Conservation (phyloP, 2,329 filamentous ascomycete genomes). For the Alternaria postmessia region DNA sequence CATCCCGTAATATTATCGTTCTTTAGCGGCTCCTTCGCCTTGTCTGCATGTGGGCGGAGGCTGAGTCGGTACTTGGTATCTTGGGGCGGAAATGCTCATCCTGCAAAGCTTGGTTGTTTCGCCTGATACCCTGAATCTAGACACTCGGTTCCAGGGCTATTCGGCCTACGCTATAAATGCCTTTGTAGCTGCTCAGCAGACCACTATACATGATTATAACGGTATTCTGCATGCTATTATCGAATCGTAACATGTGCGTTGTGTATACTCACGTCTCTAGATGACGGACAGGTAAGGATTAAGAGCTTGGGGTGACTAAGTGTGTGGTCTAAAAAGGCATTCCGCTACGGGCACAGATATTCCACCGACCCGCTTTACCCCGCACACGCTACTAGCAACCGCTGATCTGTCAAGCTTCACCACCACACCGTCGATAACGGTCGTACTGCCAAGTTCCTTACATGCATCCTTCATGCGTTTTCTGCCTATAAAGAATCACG, state of each 20-base stretch:
- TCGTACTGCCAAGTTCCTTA: conserved; percentile 18
- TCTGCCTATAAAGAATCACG: conserved; percentile 18
- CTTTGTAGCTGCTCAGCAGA: background rate
- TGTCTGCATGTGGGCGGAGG: background rate
- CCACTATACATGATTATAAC: background rate
- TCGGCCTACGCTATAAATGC: background rate
- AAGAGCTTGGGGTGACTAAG: background rate
- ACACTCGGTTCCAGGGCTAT: background rate
- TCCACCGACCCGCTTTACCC: conserved; percentile 19
- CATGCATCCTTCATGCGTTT: conserved; percentile 14
- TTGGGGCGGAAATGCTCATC: conserved; percentile 3
- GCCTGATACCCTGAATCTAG: background rate
- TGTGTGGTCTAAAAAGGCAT: conserved; percentile 7
- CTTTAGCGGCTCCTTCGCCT: background rate
- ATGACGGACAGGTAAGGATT: background rate
- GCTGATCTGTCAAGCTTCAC: conserved; percentile 14
- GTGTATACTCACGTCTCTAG: background rate
- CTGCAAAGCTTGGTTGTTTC: background rate
- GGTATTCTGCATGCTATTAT: background rate
- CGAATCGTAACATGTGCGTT: fast-evolving
- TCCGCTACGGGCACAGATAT: conserved; percentile 4
- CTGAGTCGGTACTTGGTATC: background rate
- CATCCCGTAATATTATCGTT: conserved; percentile 3
- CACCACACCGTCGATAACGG: conserved; percentile 11
- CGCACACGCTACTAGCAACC: conserved; percentile 19